These are phyloP conservation scores for Odontarrhena argentea DNA, from an alignment of 345 rosid genomes.

Conservation along the genomic window DNA sequence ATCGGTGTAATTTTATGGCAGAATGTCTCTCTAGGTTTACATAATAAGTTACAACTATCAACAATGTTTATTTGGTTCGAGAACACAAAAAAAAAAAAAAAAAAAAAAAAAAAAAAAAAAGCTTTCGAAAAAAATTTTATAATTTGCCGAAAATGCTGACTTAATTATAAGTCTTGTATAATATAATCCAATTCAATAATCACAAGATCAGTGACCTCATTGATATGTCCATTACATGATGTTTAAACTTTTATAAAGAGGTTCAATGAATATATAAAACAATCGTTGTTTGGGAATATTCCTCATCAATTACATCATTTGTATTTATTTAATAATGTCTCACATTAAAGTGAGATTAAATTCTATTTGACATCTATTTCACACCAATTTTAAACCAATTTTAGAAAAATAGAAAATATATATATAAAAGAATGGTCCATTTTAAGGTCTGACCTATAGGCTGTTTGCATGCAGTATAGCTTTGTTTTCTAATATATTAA, in stretches of 20 bases:
- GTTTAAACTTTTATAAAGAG: conserved; percentile 28
- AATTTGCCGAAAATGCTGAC: conserved; percentile 37
- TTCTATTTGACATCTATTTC: conserved; percentile 33
- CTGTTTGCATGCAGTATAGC: conserved; percentile 30
- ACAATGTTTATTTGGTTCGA: neutral
- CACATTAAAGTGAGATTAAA: conserved; percentile 25
- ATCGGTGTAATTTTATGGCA: too few relatives aligned
- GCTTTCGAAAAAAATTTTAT: neutral
- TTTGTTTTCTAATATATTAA: conserved; percentile 16
- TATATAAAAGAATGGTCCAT: conserved; percentile 29
- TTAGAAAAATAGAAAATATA: neutral
- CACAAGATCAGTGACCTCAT: conserved; percentile 34
- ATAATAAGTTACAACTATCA: too few relatives aligned
- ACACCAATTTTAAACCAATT: conserved; percentile 10
- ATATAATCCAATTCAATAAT: conserved; percentile 26
- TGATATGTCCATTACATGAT: conserved; percentile 31
- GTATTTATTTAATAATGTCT: conserved; percentile 23
- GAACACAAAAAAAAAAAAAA: neutral
- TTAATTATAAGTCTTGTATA: conserved; percentile 8
- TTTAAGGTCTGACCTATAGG: conserved; percentile 36
- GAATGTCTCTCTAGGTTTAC: too few relatives aligned
- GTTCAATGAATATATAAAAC: conserved; percentile 36
- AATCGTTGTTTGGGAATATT: conserved; percentile 35
- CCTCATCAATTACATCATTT: conserved; percentile 35
- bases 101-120: neutral